Conservation (phyloP, 192 early-diverging fungal genomes). For the Umbelopsis vinacea region DNA sequence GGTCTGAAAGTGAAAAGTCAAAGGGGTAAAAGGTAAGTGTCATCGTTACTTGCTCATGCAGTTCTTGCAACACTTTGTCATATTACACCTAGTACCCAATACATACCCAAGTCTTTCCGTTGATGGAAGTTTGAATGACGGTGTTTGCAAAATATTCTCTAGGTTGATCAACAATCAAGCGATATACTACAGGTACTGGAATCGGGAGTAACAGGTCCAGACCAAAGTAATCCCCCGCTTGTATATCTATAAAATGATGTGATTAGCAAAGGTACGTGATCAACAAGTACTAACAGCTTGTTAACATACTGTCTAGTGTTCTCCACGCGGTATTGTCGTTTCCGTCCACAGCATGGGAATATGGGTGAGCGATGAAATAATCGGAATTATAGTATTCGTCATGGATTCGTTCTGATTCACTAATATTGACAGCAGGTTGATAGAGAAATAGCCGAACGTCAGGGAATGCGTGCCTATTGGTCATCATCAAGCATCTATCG, state of each 20-base stretch:
- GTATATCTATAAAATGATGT: constrained; percentile 39
- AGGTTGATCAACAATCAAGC: constrained; percentile 34
- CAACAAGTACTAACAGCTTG: too few species aligned
- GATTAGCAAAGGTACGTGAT: background rate
- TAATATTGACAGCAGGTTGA: constrained; percentile 53
- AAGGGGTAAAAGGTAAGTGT: too few species aligned
- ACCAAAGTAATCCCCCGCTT: constrained; percentile 57
- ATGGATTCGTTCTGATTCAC: constrained; percentile 49
- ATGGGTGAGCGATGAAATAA: constrained; percentile 42
- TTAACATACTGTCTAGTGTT: constrained; percentile 31
- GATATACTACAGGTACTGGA: constrained; percentile 35
- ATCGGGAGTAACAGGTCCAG: constrained; percentile 57
- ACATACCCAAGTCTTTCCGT: constrained; percentile 47
- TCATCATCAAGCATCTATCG: constrained; percentile 58
- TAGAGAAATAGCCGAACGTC: constrained; percentile 51
- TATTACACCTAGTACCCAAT: too few species aligned
- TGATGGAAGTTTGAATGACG: constrained; percentile 40
- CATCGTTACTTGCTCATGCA: too few species aligned
- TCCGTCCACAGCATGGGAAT: constrained; percentile 56
- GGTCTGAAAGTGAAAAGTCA: background rate
- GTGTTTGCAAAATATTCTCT: constrained; percentile 29
- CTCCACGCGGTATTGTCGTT: constrained; percentile 55
- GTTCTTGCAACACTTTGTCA: too few species aligned
- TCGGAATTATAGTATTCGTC: constrained; percentile 45
- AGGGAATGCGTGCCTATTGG: constrained; percentile 56